Evolutionary conservation across 768 basidiomycete species (phyloP).

Genomic region (Auricularia sp.): DNA sequence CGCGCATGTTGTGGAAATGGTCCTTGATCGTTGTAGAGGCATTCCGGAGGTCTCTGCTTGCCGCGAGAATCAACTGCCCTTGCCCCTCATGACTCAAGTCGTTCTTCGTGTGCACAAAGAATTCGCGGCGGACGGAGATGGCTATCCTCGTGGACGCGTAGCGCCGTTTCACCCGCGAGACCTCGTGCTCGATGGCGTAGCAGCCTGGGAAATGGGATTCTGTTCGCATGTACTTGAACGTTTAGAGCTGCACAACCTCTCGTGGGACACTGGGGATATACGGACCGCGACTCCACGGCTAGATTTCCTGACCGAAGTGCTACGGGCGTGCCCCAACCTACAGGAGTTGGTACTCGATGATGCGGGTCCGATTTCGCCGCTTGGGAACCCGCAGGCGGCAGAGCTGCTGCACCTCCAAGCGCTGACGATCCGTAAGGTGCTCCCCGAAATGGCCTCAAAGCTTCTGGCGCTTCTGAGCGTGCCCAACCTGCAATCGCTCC

Average conservation of each 20-base stretch:
- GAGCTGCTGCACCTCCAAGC: neutral
- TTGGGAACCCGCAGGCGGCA: neutral
- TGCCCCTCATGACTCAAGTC: too few relatives aligned
- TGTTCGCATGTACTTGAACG: neutral
- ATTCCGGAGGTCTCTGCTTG: neutral
- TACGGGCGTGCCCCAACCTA: neutral
- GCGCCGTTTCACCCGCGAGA: neutral
- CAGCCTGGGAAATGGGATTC: neutral
- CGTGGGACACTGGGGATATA: neutral
- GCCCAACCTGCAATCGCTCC: too few relatives aligned
- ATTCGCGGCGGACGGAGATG: neutral
- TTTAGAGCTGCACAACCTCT: neutral
- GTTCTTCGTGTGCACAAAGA: neutral
- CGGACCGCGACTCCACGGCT: neutral
- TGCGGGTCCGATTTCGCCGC: neutral
- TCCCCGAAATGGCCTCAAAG: neutral
- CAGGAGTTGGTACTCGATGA: neutral
- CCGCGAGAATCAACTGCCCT: too few relatives aligned
- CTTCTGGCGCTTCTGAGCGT: too few relatives aligned
- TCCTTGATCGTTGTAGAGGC: neutral
- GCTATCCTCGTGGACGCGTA: neutral
- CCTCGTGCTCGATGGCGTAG: neutral
- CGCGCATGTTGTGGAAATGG: neutral
- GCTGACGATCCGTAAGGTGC: neutral
- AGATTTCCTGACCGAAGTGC: neutral